These are phyloP conservation scores for Glycine soja DNA, from an alignment of 306 rosid species.

Conservation along the genomic window DNA sequence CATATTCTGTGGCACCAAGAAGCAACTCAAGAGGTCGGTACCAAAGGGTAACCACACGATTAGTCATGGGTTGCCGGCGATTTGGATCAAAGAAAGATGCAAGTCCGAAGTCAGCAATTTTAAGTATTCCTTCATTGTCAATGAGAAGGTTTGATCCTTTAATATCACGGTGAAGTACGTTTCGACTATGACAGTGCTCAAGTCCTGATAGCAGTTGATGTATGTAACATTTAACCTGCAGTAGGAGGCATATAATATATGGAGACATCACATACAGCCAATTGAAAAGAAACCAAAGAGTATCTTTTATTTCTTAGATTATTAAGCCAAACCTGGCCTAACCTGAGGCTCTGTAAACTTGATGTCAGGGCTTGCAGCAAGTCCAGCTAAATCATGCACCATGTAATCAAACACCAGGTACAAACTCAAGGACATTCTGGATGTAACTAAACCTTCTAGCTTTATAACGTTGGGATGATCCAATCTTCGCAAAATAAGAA, in stretches of 20 bases:
- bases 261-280: constrained; percentile 42
- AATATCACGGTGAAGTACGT: constrained; percentile 92
- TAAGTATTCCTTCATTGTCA: constrained; percentile 76
- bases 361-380: constrained; percentile 86
- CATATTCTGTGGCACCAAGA: constrained; percentile 93
- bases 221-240: constrained; percentile 94
- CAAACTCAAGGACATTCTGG: constrained; percentile 97
- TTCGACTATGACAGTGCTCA: constrained; percentile 87
- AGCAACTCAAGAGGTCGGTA: constrained; percentile 96
- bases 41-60: constrained; percentile 96
- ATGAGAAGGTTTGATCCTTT: constrained; percentile 96
- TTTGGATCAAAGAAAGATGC: constrained; percentile 88
- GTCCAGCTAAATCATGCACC: constrained; percentile 98
- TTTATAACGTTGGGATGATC: constrained; percentile 92
- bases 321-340: constrained; percentile 57
- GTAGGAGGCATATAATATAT: constrained; percentile 25
- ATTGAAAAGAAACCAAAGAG: constrained; percentile 35
- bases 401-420: constrained; percentile 89
- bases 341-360: constrained; percentile 95
- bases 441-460: constrained; percentile 95
- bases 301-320: constrained; percentile 26
- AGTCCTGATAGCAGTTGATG: constrained; percentile 89
- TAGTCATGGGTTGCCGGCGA: constrained; percentile 83
- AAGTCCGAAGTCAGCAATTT: constrained; percentile 92
- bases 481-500: constrained; percentile 83